Base-by-base conservation (phyloP, 2,329 filamentous ascomycete species). In the Drechslerella dactyloides region DNA sequence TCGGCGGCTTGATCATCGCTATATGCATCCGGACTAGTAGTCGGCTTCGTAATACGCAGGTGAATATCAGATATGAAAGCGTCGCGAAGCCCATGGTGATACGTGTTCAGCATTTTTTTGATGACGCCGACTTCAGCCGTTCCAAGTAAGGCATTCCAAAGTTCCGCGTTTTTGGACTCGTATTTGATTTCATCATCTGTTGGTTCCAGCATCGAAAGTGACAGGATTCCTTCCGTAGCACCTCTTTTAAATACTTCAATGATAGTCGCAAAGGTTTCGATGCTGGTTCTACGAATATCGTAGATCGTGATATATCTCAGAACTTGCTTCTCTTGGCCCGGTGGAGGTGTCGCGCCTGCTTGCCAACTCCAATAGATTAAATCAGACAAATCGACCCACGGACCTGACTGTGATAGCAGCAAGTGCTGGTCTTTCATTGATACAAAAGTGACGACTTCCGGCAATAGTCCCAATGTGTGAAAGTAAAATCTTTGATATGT, bases 311-410 rank as follows among this genome's bases (percentile, higher is more conserved):
- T n/a, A 24, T 59, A 35, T 35, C 35, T 59, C 11, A 50, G 15
- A 6, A n/a, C 13, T 10, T 8, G 21, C 24, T 24, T 59, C 8
- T 19, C 1, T 46, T 42, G 13, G 1, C 54, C 54, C 7, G 54
- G 54, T 21, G 35, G 17, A 2, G 54, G 17, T 7, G 37, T 2
- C 2, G 35, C 33, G 3, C 33, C 54, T 44, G 33, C 54, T 17
- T 57, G 54, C 54, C 54, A 57, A 19, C 54, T 23, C 54, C 54
- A 57, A n/a, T 57, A 57, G 13, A 57, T 42, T 5, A 57, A 8
- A 44, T 57, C 27, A 8, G 54, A 57, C 4, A 23, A 17, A 27
- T 44, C 21, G 21, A 21, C 24, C 21, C 11, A 46, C 1, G 54
- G 10, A 8, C n/a, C 54, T 1, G 35, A 27, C 54, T 35, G 44